Base-by-base conservation (phyloP, 176 grass and related monocot species). In the Carex scoparia region DNA sequence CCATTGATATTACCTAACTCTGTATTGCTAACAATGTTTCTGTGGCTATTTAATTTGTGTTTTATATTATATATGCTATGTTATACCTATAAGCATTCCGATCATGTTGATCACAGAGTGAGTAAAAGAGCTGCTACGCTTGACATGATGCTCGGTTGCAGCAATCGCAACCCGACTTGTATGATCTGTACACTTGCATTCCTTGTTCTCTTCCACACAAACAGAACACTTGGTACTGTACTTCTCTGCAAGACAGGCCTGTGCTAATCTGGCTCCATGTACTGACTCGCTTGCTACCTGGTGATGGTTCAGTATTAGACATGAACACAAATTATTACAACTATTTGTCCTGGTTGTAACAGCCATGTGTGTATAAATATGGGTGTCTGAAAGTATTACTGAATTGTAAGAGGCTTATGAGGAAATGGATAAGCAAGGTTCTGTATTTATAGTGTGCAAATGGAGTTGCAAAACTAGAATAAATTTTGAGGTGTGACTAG, bases 1-100 rank as follows among this genome's bases (percentile, higher is more conserved):
- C 68, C 68, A 10, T 19, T 42, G 42, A 40, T 51, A 51, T 49
- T 49, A 49, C 48, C 48, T 49, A 69, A 37, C 32, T 69, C 28
- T 8, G 6, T 27, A 28, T 63, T 63, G 0, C 61, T 27, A 63
- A 63, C 19, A 27, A 63, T 63, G 61, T 63, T 61, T 40, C 66
- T 35, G 7, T 40, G 40, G 63, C 28, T 38, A 40, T n/a, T 35
- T n/a, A 61, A 85, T 11, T 33, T 61, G 14, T 7, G 53, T 64
- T 6, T 46, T 46, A 46, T 79, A 33, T 15, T 54, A 18, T 65
- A 18, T 61, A 59, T 38, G n/a, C 12, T 46, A 30, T 55, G 13
- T 66, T 35, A 70, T 92, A 95, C 94, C 94, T 93, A 93, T 96
- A 62, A 96, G 91, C 94, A 96, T 96, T 18, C 91, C 94, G 18